Percentiles rank a stretch among this genome's conserved stretches.
These are phyloP conservation scores for Rhizopogon vinicolor DNA, from an alignment of 768 basidiomycete species.

Conservation along the genomic window DNA sequence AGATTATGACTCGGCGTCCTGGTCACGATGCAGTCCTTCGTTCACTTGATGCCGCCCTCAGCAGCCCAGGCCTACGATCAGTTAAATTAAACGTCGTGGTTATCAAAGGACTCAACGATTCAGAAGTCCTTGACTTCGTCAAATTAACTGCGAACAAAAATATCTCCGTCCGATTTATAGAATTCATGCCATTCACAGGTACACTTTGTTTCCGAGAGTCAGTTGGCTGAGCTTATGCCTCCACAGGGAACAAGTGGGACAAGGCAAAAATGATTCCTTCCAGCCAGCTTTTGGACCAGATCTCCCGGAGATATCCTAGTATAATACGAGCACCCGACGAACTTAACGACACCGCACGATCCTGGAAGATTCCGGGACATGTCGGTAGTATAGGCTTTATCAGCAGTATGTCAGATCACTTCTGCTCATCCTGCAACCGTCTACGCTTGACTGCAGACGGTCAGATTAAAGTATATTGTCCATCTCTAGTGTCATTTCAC, in stretches of 20 bases:
- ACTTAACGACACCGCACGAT: constrained; percentile 76
- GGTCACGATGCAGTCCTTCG: constrained; percentile 76
- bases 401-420: constrained; percentile 92
- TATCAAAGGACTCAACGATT: constrained; percentile 75
- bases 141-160: constrained; percentile 61
- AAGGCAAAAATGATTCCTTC: constrained; percentile 80
- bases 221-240: constrained; percentile 3
- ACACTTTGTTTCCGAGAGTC: constrained; percentile 8
- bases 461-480: constrained; percentile 65
- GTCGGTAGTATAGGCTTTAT: constrained; percentile 80
- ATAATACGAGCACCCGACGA: constrained; percentile 61
- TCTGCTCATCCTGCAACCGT: constrained; percentile 82
- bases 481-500: background rate
- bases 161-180: constrained; percentile 81
- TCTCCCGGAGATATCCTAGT: constrained; percentile 43
- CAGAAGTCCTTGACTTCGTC: constrained; percentile 76
- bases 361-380: constrained; percentile 70
- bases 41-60: constrained; percentile 59
- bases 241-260: constrained; percentile 80
- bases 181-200: constrained; percentile 95
- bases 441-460: constrained; percentile 87
- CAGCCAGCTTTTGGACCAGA: constrained; percentile 49
- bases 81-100: constrained; percentile 86
- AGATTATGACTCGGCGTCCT: constrained; percentile 76
- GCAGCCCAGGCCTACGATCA: constrained; percentile 42